Evolutionary conservation across 192 early-diverging fungal genomes (phyloP), one percentile per base, ranked within the genome.

Genomic region (Lunasporangiospora selenospora): DNA sequence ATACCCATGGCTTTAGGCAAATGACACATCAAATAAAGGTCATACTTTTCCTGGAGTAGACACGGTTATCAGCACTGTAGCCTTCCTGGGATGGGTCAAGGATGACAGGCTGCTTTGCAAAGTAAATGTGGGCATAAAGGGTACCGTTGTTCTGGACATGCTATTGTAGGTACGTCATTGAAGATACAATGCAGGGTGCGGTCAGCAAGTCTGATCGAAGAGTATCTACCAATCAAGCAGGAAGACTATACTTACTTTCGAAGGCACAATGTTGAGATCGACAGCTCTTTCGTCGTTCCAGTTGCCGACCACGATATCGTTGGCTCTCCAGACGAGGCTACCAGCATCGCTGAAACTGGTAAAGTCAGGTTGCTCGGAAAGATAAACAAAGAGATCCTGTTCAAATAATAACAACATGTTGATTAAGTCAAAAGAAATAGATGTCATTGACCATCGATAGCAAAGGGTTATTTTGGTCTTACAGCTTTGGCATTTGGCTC

Each of bases 81-180:
- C 36, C 52, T 26, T 36, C 39, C 38, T 64, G 50, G 10, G 31
- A 18, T 13, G 86, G 86, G 64, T 85, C 53, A 32, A 83, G 63
- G 6, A 73, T 41, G 6, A 65, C 60, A 21, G 62, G 62, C 9
- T 79, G 43, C 31, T 77, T 76, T 27, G 71, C 58, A 32, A 87
- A 62, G 81, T 81, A 87, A n/a, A 87, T 75, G 38, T 87, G 86
- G 27, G 86, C 86, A 45, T 82, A 87, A 0, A 85, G 49, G 12
- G 86, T 81, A 34, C 81, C 84, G 52, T 87, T 87, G 31, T 82
- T 57, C 58, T 80, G 81, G 3, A 86, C 70, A 53, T 76, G 55
- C 84, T 82, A 37, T 58, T 36, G 6, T 15, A 13, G 11, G 21
- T 32, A 9, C 42, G 7, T 9, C 26, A 51, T 51, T 27, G 7